phyloP scores from a whole-genome alignment of 495 filamentous ascomycete genomes.

The Xylaria venustula region DNA sequence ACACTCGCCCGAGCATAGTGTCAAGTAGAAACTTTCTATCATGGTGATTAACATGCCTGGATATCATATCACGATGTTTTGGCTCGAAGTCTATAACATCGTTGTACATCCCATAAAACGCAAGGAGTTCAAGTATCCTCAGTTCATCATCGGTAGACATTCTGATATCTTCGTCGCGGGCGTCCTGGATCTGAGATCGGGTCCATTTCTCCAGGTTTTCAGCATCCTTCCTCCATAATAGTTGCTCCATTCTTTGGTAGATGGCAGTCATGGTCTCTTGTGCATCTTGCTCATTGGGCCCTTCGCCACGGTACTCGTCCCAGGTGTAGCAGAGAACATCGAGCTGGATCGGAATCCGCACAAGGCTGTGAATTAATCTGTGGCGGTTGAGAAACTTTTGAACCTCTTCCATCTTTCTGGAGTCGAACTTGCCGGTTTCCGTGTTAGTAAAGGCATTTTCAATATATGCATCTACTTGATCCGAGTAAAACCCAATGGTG shows the following conservation, averaged over 20 bases:
- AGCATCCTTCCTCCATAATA: constrained; percentile 41
- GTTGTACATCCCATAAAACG: constrained; percentile 39
- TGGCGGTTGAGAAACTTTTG: constrained; percentile 33
- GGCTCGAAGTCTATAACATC: constrained; percentile 37
- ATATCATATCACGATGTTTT: constrained; percentile 22
- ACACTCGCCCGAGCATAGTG: constrained; percentile 25
- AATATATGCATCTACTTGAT: constrained; percentile 33
- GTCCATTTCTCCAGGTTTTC: not conserved
- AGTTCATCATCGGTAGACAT: constrained; percentile 20
- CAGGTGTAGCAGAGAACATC: constrained; percentile 47
- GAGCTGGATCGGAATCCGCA: constrained; percentile 47
- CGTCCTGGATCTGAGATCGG: not conserved
- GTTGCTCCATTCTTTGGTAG: constrained; percentile 38
- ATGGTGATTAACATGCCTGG: constrained; percentile 3
- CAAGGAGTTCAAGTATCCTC: constrained; percentile 32
- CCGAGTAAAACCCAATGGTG: constrained; percentile 35
- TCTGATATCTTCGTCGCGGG: not conserved
- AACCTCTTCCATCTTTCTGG: constrained; percentile 21
- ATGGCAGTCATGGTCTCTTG: constrained; percentile 42
- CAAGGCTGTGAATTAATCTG: constrained; percentile 35
- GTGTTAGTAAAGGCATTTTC: constrained; percentile 18
- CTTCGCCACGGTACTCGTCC: constrained; percentile 15
- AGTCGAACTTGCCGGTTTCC: not conserved
- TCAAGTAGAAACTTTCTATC: constrained; percentile 5
- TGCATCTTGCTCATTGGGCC: constrained; percentile 1